These are phyloP conservation scores for Arthrobotrys sinensis DNA, from an alignment of 2,329 filamentous ascomycete genomes.

Conservation along the genomic window DNA sequence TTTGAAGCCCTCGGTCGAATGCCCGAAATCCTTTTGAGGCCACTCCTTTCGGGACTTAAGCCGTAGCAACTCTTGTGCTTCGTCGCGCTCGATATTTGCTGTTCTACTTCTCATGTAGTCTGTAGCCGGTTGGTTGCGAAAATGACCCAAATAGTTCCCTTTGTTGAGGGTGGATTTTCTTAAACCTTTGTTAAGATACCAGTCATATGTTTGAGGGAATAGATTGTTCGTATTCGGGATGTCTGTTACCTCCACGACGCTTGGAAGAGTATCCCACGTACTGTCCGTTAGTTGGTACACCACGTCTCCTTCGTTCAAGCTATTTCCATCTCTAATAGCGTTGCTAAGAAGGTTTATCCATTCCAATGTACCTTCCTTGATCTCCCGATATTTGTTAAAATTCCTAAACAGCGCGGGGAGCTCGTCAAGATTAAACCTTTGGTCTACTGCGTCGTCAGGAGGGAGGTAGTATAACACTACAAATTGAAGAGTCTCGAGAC, in stretches of 20 bases:
- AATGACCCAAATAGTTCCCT: conserved; percentile 4
- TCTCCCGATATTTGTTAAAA: conserved; percentile 24
- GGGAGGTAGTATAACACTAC: conserved; percentile 33
- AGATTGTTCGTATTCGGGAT: not conserved
- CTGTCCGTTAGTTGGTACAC: not conserved
- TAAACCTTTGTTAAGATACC: conserved; percentile 26
- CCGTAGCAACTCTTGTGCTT: not conserved
- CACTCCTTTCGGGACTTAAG: not conserved
- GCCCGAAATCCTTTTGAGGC: not conserved
- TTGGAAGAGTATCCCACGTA: conserved; percentile 12
- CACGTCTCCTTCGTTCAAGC: conserved; percentile 31
- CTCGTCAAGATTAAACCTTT: conserved; percentile 15
- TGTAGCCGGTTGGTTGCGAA: not conserved
- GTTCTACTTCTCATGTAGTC: conserved; percentile 14
- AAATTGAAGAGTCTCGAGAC: conserved; percentile 12
- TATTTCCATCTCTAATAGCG: conserved; percentile 6
- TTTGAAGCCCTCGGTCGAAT: not conserved
- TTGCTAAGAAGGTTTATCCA: conserved; percentile 13
- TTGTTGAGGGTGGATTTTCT: not conserved
- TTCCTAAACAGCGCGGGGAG: conserved; percentile 7
- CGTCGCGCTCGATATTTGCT: conserved; percentile 15
- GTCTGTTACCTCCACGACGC: conserved; percentile 22
- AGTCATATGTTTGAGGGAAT: not conserved
- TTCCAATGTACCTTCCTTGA: conserved; percentile 13
- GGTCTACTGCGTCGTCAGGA: not conserved